Conservation (phyloP, 352 stramenopile genomes). For the Bremia lactucae region DNA sequence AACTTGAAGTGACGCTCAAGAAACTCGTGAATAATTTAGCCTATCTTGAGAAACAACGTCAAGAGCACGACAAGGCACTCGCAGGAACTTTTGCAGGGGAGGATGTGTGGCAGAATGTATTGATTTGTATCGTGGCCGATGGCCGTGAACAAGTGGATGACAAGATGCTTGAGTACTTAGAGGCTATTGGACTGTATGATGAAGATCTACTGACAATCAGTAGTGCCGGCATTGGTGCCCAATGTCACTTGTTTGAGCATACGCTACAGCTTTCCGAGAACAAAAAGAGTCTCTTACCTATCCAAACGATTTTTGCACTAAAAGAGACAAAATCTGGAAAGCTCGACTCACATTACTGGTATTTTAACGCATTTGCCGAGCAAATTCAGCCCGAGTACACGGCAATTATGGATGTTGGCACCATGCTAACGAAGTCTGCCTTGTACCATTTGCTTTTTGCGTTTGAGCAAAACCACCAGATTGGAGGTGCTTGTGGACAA, state of each 20-base stretch:
- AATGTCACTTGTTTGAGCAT: slow-evolving; percentile 82
- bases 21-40: slow-evolving; percentile 79
- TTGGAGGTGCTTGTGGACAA: slow-evolving; percentile 74
- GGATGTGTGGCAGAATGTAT: slow-evolving; percentile 72
- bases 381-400: slow-evolving; percentile 80
- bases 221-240: slow-evolving; percentile 65
- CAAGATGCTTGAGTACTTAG: slow-evolving; percentile 78
- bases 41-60: slow-evolving; percentile 46
- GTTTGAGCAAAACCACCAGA: slow-evolving; percentile 70
- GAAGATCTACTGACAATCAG: slow-evolving; percentile 81
- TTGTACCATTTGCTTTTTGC: slow-evolving; percentile 71
- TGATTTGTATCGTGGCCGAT: slow-evolving; percentile 74
- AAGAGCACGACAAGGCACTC: slow-evolving; percentile 24
- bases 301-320: slow-evolving; percentile 70
- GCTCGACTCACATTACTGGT: slow-evolving; percentile 80
- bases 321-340: slow-evolving; percentile 81
- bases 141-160: slow-evolving; percentile 59
- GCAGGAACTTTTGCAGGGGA: slow-evolving; percentile 40
- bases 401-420: slow-evolving; percentile 77
- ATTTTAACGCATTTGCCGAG: slow-evolving; percentile 73
- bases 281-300: slow-evolving; percentile 51
- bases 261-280: slow-evolving; percentile 69
- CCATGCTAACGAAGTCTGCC: slow-evolving; percentile 67
- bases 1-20: slow-evolving; percentile 61
- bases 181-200: slow-evolving; percentile 66